Conservation (phyloP, 1,284 basidiomycete genomes). For the Hortiboletus rubellus region DNA sequence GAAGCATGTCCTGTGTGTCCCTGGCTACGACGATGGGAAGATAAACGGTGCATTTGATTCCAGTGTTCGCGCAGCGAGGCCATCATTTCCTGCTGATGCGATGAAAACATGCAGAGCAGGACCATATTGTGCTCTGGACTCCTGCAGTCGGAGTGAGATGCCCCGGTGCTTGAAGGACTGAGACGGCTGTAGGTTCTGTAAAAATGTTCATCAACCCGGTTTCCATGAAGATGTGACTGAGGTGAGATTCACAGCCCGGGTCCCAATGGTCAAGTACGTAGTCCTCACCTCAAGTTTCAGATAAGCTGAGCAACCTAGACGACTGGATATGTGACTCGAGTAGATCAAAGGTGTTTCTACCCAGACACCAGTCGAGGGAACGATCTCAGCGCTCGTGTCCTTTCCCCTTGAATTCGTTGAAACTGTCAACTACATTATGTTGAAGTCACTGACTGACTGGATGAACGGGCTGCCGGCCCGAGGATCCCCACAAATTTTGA, state of each 20-base stretch:
- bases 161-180: constrained; percentile 78
- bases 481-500: too few species aligned
- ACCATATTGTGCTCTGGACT: constrained; percentile 50
- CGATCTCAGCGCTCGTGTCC: constrained; percentile 7
- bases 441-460: not conserved
- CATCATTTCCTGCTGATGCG: constrained; percentile 76
- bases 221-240: not conserved
- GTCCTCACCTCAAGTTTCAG: constrained; percentile 65
- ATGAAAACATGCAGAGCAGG: constrained; percentile 57
- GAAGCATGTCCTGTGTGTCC: constrained; percentile 50
- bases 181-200: constrained; percentile 68
- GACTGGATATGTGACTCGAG: constrained; percentile 55
- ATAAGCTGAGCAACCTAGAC: constrained; percentile 54
- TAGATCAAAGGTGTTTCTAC: constrained; percentile 61
- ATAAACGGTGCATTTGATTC: constrained; percentile 63
- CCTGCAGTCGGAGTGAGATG: constrained; percentile 60
- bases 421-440: not conserved
- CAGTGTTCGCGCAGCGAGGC: constrained; percentile 54
- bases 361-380: constrained; percentile 42
- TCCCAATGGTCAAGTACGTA: not conserved
- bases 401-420: not conserved
- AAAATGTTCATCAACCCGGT: not conserved
- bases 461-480: constrained; percentile 2
- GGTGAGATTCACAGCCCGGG: not conserved
- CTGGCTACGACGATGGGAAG: constrained; percentile 54